These are phyloP conservation scores for Tanacetum coccineum DNA, from an alignment of 129 eudicot species.

Conservation along the genomic window DNA sequence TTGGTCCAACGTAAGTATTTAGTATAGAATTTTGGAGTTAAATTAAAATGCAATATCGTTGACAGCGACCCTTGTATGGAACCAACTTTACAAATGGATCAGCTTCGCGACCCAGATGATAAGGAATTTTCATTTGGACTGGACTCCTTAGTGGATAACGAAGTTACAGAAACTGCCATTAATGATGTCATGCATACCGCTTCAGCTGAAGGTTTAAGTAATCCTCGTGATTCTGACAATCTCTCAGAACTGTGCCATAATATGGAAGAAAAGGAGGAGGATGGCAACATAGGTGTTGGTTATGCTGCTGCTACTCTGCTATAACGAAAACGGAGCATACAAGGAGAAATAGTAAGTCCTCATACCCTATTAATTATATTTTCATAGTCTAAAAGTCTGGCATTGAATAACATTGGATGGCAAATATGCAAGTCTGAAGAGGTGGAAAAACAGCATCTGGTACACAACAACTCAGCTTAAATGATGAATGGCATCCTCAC, in stretches of 20 bases:
- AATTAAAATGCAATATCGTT: no score
- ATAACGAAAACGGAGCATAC: slow-evolving; percentile 8
- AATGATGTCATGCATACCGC: slow-evolving; percentile 18
- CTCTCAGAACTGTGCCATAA: slow-evolving; percentile 11
- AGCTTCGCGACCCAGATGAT: no score
- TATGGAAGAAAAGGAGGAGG: slow-evolving; percentile 22
- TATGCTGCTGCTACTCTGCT: slow-evolving; percentile 1
- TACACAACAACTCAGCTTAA: no score
- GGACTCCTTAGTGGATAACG: slow-evolving; percentile 23
- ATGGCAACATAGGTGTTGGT: slow-evolving; percentile 5
- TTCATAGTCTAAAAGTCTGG: slow-evolving; percentile 1
- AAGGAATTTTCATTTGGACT: slow-evolving; percentile 29
- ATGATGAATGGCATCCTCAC: no score
- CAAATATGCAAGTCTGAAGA: slow-evolving; percentile 37
- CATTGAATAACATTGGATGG: slow-evolving; percentile 15
- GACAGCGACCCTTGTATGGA: no score
- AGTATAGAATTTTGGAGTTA: no score
- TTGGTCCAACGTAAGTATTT: no score
- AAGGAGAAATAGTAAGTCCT: slow-evolving; percentile 36
- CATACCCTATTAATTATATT: slow-evolving; percentile 8
- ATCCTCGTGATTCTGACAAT: slow-evolving; percentile 14
- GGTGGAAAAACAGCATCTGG: slow-evolving; percentile 22
- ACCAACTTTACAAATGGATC: no score
- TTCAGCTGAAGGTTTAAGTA: slow-evolving; percentile 18
- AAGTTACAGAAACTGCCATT: slow-evolving; percentile 9